Conservation (phyloP, 306 rosid species). For the Fragaria nilgerrensis region DNA sequence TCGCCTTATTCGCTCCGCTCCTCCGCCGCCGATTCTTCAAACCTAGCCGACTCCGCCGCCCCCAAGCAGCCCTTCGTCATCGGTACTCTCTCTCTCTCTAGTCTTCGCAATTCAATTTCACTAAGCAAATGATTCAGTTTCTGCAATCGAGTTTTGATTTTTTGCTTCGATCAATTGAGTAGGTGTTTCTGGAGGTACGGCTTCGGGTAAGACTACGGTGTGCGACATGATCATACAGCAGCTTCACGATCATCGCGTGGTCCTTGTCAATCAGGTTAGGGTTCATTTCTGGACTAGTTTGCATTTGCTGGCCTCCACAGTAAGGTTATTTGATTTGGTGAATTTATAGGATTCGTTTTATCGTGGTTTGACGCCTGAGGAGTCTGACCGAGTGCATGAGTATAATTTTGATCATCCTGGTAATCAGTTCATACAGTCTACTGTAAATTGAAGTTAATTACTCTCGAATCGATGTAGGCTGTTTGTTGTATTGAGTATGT, state of each 20-base stretch:
- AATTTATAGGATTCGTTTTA: constrained; percentile 76
- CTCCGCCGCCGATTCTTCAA: constrained; percentile 21
- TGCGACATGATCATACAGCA: constrained; percentile 99
- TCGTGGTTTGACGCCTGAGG: constrained; percentile 92
- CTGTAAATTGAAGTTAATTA: neutral
- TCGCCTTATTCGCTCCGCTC: constrained; percentile 43
- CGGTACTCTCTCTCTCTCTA: constrained; percentile 38
- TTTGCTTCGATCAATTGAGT: constrained; percentile 2
- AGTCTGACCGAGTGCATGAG: constrained; percentile 69
- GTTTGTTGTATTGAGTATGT: neutral
- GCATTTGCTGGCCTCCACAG: neutral
- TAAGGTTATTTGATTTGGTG: neutral
- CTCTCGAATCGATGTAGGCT: neutral
- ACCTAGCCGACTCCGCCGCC: constrained; percentile 42
- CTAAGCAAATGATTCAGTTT: neutral
- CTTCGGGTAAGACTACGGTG: constrained; percentile 96
- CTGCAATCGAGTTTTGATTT: neutral
- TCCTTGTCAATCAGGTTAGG: constrained; percentile 84
- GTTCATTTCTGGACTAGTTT: neutral
- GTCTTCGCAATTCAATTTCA: neutral
- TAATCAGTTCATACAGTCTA: constrained; percentile 15
- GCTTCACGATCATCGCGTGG: constrained; percentile 96
- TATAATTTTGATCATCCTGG: constrained; percentile 99
- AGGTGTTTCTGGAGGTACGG: constrained; percentile 99
- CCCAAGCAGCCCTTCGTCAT: constrained; percentile 77